Conservation (phyloP, 805 yeast species). For the Saccharomycopsis fodiens region DNA sequence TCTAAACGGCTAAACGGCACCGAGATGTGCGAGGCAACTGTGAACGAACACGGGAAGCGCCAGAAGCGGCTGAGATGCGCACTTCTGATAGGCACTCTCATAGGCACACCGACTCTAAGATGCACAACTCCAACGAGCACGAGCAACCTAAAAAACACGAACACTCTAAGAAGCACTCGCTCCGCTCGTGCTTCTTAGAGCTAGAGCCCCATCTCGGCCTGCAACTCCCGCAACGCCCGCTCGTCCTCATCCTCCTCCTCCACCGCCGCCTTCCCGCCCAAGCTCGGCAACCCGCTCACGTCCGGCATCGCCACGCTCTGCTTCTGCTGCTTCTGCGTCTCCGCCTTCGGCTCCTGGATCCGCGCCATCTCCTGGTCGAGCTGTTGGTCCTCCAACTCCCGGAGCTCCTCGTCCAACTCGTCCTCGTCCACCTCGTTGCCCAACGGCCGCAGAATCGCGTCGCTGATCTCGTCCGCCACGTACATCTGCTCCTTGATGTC, state of each 20-base stretch:
- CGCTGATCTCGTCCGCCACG: constrained; percentile 88
- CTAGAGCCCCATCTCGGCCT: constrained; percentile 82
- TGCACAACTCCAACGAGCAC: too few species aligned
- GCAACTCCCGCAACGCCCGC: constrained; percentile 69
- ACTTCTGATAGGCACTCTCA: too few species aligned
- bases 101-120: too few species aligned
- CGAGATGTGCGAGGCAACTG: too few species aligned
- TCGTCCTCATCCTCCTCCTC: constrained; percentile 72
- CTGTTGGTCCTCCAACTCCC: constrained; percentile 77
- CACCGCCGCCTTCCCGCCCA: constrained; percentile 19
- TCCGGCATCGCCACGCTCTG: constrained; percentile 33
- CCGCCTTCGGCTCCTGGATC: constrained; percentile 11
- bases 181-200: constrained; percentile 18
- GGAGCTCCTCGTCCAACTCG: constrained; percentile 91
- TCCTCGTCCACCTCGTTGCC: constrained; percentile 81
- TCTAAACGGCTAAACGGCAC: too few species aligned
- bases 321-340: constrained; percentile 14
- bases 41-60: too few species aligned
- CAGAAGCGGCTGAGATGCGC: too few species aligned
- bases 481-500: constrained; percentile 96
- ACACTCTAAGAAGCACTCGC: neutral
- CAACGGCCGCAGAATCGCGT: constrained; percentile 91
- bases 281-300: constrained; percentile 33
- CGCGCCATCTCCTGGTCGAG: constrained; percentile 44
- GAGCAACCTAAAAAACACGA: neutral